phyloP scores from a whole-genome alignment of 345 rosid genomes.

The Cochlearia excelsa region DNA sequence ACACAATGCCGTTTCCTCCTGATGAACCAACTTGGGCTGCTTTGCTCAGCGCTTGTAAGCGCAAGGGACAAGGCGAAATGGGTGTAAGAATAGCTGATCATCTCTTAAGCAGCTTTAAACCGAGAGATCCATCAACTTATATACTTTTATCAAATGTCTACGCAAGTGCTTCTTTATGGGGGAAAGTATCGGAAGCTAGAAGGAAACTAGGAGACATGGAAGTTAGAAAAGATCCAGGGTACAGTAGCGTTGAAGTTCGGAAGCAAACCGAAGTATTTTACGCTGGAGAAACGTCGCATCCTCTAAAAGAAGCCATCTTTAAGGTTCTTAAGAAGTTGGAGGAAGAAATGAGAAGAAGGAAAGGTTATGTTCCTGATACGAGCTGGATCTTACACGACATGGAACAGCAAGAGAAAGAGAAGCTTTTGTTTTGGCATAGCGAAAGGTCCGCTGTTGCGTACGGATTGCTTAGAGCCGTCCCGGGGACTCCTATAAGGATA shows the following conservation, averaged over 20 bases:
- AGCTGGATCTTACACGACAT: constrained; percentile 55
- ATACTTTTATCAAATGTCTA: constrained; percentile 65
- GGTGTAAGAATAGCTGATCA: constrained; percentile 55
- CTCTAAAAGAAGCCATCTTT: constrained; percentile 49
- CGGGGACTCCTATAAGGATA: constrained; percentile 49
- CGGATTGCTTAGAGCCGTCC: constrained; percentile 58
- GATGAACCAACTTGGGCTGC: constrained; percentile 92
- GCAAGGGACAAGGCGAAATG: constrained; percentile 47
- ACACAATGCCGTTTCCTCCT: constrained; percentile 62
- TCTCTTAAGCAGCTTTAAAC: constrained; percentile 46
- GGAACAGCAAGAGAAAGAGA: constrained; percentile 68
- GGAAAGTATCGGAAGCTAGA: constrained; percentile 51
- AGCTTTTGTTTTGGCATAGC: constrained; percentile 72
- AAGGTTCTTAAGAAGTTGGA: constrained; percentile 51
- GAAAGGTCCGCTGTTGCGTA: constrained; percentile 72
- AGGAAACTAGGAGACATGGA: constrained; percentile 51
- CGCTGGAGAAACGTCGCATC: constrained; percentile 64
- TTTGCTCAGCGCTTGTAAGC: constrained; percentile 67
- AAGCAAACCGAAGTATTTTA: constrained; percentile 58
- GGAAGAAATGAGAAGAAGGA: constrained; percentile 53
- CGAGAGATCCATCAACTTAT: constrained; percentile 59
- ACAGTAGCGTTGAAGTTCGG: constrained; percentile 49
- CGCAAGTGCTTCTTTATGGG: constrained; percentile 59
- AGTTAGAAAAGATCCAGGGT: constrained; percentile 62
- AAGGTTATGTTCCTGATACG: constrained; percentile 71